These are phyloP conservation scores for Eimeria necatrix DNA, from an alignment of 169 alveolate genomes.

Conservation along the genomic window DNA sequence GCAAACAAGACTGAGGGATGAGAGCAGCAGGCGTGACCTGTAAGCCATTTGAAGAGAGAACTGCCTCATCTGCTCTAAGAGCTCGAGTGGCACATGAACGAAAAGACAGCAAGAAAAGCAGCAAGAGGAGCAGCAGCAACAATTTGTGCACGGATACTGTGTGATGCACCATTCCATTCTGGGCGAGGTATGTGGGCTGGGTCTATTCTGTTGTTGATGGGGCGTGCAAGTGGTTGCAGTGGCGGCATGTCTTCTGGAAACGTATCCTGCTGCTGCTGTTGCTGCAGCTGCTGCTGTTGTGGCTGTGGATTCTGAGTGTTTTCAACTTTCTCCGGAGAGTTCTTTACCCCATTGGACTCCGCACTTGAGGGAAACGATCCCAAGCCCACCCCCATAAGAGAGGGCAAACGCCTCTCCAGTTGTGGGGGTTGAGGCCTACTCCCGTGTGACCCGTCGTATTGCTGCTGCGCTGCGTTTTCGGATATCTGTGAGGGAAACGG, in stretches of 20 bases:
- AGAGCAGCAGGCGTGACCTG: not conserved
- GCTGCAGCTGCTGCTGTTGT: constrained; percentile 10
- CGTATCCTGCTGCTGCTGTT: not conserved
- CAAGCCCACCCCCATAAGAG: constrained; percentile 60
- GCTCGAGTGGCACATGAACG: not conserved
- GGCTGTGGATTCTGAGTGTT: constrained; percentile 50
- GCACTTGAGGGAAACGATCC: constrained; percentile 69
- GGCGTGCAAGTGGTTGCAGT: constrained; percentile 75
- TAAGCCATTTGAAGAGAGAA: too few species aligned
- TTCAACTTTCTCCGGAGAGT: constrained; percentile 25
- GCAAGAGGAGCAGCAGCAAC: not conserved
- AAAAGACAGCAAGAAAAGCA: not conserved
- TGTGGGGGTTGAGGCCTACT: not conserved
- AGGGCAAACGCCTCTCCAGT: constrained; percentile 46
- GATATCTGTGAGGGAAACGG: not conserved
- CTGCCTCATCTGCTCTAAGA: not conserved
- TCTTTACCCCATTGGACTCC: not conserved
- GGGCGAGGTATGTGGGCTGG: constrained; percentile 81
- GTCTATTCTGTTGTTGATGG: constrained; percentile 72
- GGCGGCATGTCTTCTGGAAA: constrained; percentile 51
- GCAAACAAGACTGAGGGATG: not conserved
- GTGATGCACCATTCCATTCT: constrained; percentile 55
- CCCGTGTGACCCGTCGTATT: constrained; percentile 7
- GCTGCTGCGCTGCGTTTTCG: constrained; percentile 41
- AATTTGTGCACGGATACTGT: not conserved